Evolutionary conservation across 129 eudicot genomes (phyloP), one percentile per base, ranked within the genome.

Genomic region (Apium graveolens): DNA sequence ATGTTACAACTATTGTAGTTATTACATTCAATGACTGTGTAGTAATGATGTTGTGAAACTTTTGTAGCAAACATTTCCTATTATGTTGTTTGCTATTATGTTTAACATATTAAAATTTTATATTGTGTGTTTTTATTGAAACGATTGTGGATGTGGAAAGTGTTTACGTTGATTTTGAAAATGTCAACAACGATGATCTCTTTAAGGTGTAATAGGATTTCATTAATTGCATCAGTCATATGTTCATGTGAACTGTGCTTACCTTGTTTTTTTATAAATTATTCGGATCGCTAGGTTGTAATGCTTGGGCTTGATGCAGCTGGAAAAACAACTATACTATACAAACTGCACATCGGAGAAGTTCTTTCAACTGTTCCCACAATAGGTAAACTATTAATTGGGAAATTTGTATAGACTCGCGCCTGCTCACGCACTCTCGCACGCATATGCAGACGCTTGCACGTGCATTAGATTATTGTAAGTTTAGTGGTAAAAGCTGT

Each of bases 301-400:
- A 96, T 96, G 99, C 95, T 96, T 43, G 97, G 99, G 65, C 85
- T 96, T 55, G 98, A 95, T 86, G 98, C 98, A 70, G 98, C 97
- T 73, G 98, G 98, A 24, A 95, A 95, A 85, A 95, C 99, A 51
- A 96, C 99, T 49, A 92, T 96, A 83, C 87, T 96, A 49, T 96
- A 96, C 90, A 96, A 96, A 82, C 90, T 96, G 84, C 99, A 96
- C 80, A 96, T 96, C 73, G 97, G 99, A 43, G 99, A 96, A 90
- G 97, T 96, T 82, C 78, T 96, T 79, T 96, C 99, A 74, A 96
- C 99, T 31, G 97, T 92, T 82, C 97, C 97, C 68, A 96, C 99
- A 75, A 96, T 96, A 73, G 99, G 99, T 92, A 83, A 49, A 87
- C 75, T 57, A 16, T 70, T 41, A 0, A 10, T 10, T 3, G 68